Percentiles rank a stretch among this genome's conserved stretches.
These are phyloP conservation scores for Calonectria hongkongensis DNA, from an alignment of 2,329 filamentous ascomycete species.

Conservation along the genomic window DNA sequence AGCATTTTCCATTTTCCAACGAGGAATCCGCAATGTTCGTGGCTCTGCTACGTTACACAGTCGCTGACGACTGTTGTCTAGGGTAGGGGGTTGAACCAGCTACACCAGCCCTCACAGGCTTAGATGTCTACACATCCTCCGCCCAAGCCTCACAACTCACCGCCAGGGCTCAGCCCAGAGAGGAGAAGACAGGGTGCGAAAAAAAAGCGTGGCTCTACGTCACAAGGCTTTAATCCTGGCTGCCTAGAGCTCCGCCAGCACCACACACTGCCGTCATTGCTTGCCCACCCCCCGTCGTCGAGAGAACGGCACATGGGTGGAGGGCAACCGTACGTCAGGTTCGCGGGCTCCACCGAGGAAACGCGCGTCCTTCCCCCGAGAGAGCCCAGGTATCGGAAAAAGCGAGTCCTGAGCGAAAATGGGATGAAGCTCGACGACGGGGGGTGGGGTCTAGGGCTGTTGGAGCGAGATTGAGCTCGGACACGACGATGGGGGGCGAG, in stretches of 20 bases:
- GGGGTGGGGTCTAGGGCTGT: constrained; percentile 14
- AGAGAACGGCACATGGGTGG: constrained; percentile 21
- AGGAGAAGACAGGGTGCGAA: background rate
- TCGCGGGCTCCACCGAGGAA: constrained; percentile 41
- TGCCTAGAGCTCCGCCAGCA: constrained; percentile 7
- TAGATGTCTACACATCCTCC: constrained; percentile 24
- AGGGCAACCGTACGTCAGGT: constrained; percentile 31
- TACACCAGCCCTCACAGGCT: constrained; percentile 27
- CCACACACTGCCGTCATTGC: background rate
- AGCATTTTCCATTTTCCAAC: background rate
- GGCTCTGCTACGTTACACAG: background rate
- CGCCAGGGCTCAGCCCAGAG: constrained; percentile 10
- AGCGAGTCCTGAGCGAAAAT: constrained; percentile 8
- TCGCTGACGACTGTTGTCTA: constrained; percentile 3
- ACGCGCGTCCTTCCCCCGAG: constrained; percentile 48
- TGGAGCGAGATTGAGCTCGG: constrained; percentile 21
- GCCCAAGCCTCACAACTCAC: constrained; percentile 30
- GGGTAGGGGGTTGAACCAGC: constrained; percentile 13
- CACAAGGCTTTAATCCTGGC: constrained; percentile 24
- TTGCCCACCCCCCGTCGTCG: background rate
- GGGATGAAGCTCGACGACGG: constrained; percentile 9
- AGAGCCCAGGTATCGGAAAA: background rate
- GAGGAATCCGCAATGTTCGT: background rate
- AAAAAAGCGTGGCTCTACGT: constrained; percentile 31
- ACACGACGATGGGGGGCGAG: background rate